These are phyloP conservation scores for Microdochium paspali DNA, from an alignment of 2,329 filamentous ascomycete species.

Conservation along the genomic window DNA sequence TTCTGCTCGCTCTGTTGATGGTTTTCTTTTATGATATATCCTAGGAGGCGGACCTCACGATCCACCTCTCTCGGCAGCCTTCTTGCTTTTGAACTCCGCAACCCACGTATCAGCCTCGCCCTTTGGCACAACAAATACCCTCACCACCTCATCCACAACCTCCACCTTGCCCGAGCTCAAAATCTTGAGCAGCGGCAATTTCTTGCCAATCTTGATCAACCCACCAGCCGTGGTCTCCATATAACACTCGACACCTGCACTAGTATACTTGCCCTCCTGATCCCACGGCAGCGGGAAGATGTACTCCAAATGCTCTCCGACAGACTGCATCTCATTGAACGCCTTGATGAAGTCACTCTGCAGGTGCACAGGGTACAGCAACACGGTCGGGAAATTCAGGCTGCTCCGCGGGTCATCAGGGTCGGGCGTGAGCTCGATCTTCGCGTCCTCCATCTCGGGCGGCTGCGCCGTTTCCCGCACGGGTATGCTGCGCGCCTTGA, in stretches of 20 bases:
- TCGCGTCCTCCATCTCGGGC: constrained; percentile 82
- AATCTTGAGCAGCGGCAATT: constrained; percentile 66
- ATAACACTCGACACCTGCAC: constrained; percentile 68
- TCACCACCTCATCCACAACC: constrained; percentile 77
- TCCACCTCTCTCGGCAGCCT: constrained; percentile 34
- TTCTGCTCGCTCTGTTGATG: no score
- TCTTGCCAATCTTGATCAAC: constrained; percentile 83
- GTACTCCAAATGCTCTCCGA: constrained; percentile 73
- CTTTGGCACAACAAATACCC: constrained; percentile 73
- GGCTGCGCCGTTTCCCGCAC: constrained; percentile 58
- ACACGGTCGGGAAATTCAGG: constrained; percentile 67
- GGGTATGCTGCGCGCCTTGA: constrained; percentile 61
- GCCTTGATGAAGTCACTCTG: constrained; percentile 88
- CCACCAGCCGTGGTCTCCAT: constrained; percentile 76
- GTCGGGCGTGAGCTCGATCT: constrained; percentile 60
- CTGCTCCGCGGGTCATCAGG: constrained; percentile 62
- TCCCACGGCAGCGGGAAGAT: constrained; percentile 91
- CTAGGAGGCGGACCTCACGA: neutral
- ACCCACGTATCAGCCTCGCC: constrained; percentile 66
- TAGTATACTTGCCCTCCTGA: constrained; percentile 51
- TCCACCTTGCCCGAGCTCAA: constrained; percentile 70
- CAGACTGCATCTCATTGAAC: constrained; percentile 66
- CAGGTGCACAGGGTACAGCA: constrained; percentile 75
- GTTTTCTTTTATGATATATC: no score
- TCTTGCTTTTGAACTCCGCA: constrained; percentile 72